Base-by-base conservation (phyloP, 257 asterid genomes). In the Leptodermis oblonga region DNA sequence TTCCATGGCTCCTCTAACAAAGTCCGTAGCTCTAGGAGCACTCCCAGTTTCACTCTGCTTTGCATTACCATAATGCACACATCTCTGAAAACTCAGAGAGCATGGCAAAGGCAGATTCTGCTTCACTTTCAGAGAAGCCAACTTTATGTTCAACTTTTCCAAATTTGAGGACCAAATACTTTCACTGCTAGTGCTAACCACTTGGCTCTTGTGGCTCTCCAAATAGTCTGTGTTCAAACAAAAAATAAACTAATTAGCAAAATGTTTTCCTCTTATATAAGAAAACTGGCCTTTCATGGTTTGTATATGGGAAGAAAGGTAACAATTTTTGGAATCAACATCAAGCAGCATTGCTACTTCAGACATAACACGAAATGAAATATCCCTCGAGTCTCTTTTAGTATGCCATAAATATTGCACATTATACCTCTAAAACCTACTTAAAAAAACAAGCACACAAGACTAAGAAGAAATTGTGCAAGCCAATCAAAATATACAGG, bases 41-140 rank as follows among this genome's bases (percentile, higher is more conserved):
- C 70, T 73, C 65, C 80, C 79, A 14, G 65, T 70, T 54, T 83
- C 85, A 62, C 45, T 69, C 79, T 78, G 86, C 65, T 71, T 61
- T 70, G 56, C 76, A 22, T 71, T 73, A 34, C 82, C 95, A 68
- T 88, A 77, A 76, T 85, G 89, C 59, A 86, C 65, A 74, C 18
- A 86, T 23, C 74, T 62, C 69, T 74, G 75, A 66, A 76, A 77
- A 65, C 61, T 67, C 81, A 78, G 61, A 49, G n/a, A n/a, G n/a
- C 49, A 70, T 36, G 86, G 82, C 43, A 74, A 70, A 46, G 77
- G 20, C 48, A 41, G 68, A 64, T 45, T 72, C 80, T 68, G 84
- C 11, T 65, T 65, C 18, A 33, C 60, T 61, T n/a, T n/a, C n/a
- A n/a, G n/a, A n/a, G n/a, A n/a, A n/a, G n/a, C n/a, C n/a, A n/a